Percentiles rank a stretch among this genome's conserved stretches.
phyloP scores from a whole-genome alignment of 140 eudicot genomes.

The Cichorium intybus region DNA sequence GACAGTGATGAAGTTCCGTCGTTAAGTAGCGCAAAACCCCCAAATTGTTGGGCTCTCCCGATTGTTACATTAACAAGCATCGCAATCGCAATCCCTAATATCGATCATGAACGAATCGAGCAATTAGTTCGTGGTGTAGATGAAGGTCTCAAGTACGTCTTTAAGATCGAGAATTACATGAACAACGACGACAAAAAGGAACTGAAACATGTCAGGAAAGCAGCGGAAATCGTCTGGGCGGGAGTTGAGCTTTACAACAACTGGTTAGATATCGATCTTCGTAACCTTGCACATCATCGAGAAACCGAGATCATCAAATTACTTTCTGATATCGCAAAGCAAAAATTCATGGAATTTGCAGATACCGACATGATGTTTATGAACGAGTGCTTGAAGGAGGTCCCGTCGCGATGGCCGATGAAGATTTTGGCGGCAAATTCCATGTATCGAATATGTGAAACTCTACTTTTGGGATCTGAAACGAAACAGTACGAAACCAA shows the following conservation, averaged over 20 bases:
- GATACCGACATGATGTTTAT: constrained; percentile 18
- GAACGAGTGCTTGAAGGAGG: constrained; percentile 37
- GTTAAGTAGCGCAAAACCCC: constrained; percentile 44
- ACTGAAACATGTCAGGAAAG: constrained; percentile 35
- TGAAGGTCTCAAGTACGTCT: constrained; percentile 53
- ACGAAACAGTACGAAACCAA: constrained; percentile 17
- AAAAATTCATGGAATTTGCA: constrained; percentile 33
- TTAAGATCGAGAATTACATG: constrained; percentile 42
- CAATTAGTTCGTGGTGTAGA: constrained; percentile 44
- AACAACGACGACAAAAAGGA: constrained; percentile 34
- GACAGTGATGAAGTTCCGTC: constrained; percentile 47
- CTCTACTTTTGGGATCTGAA: constrained; percentile 35
- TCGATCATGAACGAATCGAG: constrained; percentile 26
- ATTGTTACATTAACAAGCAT: constrained; percentile 71
- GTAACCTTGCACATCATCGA: constrained; percentile 23
- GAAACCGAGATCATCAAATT: constrained; percentile 33
- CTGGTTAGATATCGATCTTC: constrained; percentile 69
- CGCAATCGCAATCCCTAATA: constrained; percentile 49
- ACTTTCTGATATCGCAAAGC: constrained; percentile 45
- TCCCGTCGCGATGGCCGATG: constrained; percentile 62
- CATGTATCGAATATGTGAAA: constrained; percentile 62
- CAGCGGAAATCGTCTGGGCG: constrained; percentile 65
- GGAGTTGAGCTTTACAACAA: constrained; percentile 53
- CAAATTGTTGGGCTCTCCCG: constrained; percentile 81
- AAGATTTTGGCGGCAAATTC: constrained; percentile 62